These are phyloP conservation scores for Fusarium denticulatum DNA, from an alignment of 2,329 filamentous ascomycete species.

Conservation along the genomic window DNA sequence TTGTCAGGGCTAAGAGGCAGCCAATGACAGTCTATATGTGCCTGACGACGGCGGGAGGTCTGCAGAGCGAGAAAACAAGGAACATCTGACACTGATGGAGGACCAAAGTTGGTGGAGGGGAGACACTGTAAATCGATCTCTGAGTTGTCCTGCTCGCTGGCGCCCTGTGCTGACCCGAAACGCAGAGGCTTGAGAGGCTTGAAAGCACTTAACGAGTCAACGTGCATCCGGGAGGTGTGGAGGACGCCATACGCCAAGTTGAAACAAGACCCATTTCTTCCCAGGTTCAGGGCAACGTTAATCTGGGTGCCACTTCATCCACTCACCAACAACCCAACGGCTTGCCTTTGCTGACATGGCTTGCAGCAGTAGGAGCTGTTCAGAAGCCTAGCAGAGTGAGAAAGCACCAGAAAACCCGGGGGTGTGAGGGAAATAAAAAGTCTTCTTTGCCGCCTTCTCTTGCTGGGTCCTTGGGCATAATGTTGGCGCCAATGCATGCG, in stretches of 20 bases:
- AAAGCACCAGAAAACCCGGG: conserved; percentile 19
- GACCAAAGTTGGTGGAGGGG: conserved; percentile 5
- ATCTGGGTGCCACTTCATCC: conserved; percentile 28
- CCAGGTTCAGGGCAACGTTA: conserved; percentile 23
- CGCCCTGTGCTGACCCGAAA: conserved; percentile 33
- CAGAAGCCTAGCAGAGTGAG: background rate
- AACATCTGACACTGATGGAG: conserved; percentile 2
- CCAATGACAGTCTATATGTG: conserved; percentile 41
- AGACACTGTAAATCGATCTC: conserved; percentile 15
- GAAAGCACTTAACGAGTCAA: conserved; percentile 25
- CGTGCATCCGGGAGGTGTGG: conserved; percentile 30
- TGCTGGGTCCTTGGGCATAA: conserved; percentile 17
- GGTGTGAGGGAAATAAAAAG: conserved; percentile 31
- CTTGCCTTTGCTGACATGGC: conserved; percentile 8
- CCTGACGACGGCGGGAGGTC: conserved; percentile 25
- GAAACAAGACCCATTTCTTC: conserved; percentile 34
- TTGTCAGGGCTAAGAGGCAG: conserved; percentile 38
- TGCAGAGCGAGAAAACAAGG: conserved; percentile 22
- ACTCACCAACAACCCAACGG: conserved; percentile 18
- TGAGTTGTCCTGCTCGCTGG: conserved; percentile 22
- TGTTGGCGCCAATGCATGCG: conserved; percentile 36
- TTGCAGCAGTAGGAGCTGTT: conserved; percentile 21
- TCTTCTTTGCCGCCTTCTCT: conserved; percentile 28
- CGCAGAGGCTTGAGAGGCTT: conserved; percentile 30
- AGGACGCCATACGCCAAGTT: conserved; percentile 29